phyloP scores from a whole-genome alignment of 2,329 filamentous ascomycete genomes.

The Penicillium sp. region DNA sequence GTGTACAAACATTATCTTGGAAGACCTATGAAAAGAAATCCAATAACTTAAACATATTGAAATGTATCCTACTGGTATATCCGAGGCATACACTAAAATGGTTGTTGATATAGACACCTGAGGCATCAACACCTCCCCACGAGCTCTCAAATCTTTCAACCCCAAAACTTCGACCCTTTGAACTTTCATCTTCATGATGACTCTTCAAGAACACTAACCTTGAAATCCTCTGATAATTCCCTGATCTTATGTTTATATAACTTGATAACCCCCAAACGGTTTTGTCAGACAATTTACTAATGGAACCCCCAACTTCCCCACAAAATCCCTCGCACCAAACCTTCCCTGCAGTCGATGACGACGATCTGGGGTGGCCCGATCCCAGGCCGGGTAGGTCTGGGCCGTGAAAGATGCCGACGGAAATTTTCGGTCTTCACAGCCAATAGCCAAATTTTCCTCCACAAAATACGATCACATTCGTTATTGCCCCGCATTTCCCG shows the following conservation, averaged over 20 bases:
- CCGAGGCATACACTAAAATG: not conserved
- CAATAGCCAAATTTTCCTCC: not conserved
- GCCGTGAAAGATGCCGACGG: constrained; percentile 2
- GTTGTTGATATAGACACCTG: not conserved
- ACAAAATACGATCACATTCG: not conserved
- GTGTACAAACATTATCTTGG: not conserved
- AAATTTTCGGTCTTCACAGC: not conserved
- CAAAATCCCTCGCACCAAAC: constrained; percentile 12
- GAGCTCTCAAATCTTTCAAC: not conserved
- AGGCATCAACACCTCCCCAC: not conserved
- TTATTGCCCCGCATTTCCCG: not conserved
- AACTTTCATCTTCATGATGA: not conserved
- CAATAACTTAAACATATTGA: not conserved
- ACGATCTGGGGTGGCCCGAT: constrained; percentile 3
- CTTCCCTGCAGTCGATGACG: constrained; percentile 22
- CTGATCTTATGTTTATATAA: not conserved
- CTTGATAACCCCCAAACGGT: not conserved
- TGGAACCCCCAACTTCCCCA: constrained; percentile 6
- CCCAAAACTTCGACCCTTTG: not conserved
- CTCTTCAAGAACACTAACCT: not conserved
- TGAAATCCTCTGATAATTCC: not conserved
- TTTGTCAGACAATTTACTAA: not conserved
- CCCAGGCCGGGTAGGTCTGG: constrained; percentile 5
- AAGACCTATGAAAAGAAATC: not conserved
- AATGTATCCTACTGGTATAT: not conserved